Evolutionary conservation across 108 stramenopile species (phyloP).

Genomic region (Nitzschia sp.): DNA sequence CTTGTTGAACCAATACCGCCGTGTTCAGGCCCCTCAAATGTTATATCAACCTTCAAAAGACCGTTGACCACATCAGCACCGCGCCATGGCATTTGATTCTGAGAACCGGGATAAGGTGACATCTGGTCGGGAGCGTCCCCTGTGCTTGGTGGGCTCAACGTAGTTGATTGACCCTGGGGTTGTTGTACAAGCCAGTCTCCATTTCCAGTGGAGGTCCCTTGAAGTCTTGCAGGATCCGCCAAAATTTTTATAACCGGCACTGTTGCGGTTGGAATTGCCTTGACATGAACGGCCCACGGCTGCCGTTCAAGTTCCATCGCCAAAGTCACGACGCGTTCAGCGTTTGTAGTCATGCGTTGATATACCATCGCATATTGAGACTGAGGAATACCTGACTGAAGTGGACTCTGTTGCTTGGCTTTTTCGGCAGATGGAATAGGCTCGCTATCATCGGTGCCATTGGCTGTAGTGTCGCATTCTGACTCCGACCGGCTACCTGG

Average conservation of each 20-base stretch:
- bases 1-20: constrained; percentile 90
- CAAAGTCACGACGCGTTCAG: constrained; percentile 73
- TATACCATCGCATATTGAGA: constrained; percentile 34
- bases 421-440: background rate
- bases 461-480: background rate
- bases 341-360: constrained; percentile 60
- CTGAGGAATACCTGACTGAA: constrained; percentile 2
- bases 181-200: constrained; percentile 36
- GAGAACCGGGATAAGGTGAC: constrained; percentile 31
- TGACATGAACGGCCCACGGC: constrained; percentile 90
- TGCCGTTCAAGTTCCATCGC: constrained; percentile 76
- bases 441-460: background rate
- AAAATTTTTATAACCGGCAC: constrained; percentile 90
- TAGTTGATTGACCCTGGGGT: background rate
- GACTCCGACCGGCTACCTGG: background rate
- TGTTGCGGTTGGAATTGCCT: constrained; percentile 85
- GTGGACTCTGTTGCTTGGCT: too few species aligned
- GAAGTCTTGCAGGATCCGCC: constrained; percentile 79
- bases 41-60: constrained; percentile 88
- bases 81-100: constrained; percentile 66
- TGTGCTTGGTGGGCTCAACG: background rate
- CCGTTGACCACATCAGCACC: constrained; percentile 89
- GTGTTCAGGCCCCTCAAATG: constrained; percentile 92
- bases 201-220: constrained; percentile 40
- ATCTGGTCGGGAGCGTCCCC: constrained; percentile 17